Evolutionary conservation across 2,329 filamentous ascomycete species (phyloP).

Genomic region (Verticillium longisporum): DNA sequence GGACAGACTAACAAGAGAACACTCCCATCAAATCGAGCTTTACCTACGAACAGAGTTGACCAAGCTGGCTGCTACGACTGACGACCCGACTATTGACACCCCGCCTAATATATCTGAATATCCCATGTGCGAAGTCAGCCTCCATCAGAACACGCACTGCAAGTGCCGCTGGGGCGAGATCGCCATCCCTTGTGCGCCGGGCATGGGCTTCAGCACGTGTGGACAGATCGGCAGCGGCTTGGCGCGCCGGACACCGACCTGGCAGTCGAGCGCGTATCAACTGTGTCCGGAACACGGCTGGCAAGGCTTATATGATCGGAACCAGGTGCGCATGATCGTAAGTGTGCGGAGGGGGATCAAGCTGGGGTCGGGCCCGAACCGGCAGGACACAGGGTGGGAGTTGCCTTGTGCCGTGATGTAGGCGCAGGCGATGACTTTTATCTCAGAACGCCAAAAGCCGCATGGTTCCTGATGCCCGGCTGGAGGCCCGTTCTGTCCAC

Average conservation of each 20-base stretch:
- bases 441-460: neutral
- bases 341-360: slow-evolving; percentile 35
- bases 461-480: no score
- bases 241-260: slow-evolving; percentile 25
- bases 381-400: slow-evolving; percentile 28
- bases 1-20: neutral
- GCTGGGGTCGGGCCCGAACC: slow-evolving; percentile 38
- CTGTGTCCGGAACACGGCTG: slow-evolving; percentile 35
- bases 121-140: slow-evolving; percentile 40
- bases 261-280: slow-evolving; percentile 26
- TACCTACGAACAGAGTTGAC: no score
- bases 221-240: slow-evolving; percentile 22
- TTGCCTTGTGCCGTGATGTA: slow-evolving; percentile 29
- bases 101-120: neutral
- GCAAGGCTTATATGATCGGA: slow-evolving; percentile 37
- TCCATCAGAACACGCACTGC: slow-evolving; percentile 42
- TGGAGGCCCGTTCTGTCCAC: no score
- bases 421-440: slow-evolving; percentile 6
- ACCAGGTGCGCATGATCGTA: slow-evolving; percentile 38
- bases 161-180: slow-evolving; percentile 46
- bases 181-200: slow-evolving; percentile 36
- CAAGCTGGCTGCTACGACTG: neutral
- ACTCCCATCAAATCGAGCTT: no score
- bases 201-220: slow-evolving; percentile 44
- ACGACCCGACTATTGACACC: neutral